Evolutionary conservation across 257 asterid genomes (phyloP), one percentile per base, ranked within the genome.

Genomic region (Catharanthus roseus): DNA sequence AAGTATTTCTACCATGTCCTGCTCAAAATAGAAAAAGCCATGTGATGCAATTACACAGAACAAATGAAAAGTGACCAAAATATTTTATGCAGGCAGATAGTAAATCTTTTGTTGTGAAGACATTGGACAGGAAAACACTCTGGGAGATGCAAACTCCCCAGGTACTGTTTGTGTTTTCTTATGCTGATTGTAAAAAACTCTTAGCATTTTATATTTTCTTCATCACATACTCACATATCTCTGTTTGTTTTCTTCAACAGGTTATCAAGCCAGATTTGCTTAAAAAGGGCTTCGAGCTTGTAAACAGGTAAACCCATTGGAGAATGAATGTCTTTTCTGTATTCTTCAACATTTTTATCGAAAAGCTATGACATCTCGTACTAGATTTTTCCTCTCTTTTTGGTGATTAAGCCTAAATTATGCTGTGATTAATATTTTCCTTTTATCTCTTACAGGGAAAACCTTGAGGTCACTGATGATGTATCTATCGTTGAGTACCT

Each of bases 101-200:
- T 58, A 91, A 91, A 53, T 88, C 87, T 13, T 93, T 88, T 62
- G 99, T 93, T 69, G 93, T 89, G 54, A 89, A 73, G 77, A 93
- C 99, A 68, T 84, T 93, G 66, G 96, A 93, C 84, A 81, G 99
- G 75, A 89, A 88, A 82, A 91, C 96, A 0, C 90, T 91, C 33
- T 93, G 99, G 99, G 99, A 93, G 82, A 93, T 93, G 97, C 99
- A 93, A 76, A 93, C 99, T 29, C 99, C 99, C 29, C 99, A 93
- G 97, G 99, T 93, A 62, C 69, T 71, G 63, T 38, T n/a, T n/a
- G n/a, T 31, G 28, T 1, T 6, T 18, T 6, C 0, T 31, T 36
- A 10, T 50, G 23, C 45, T 41, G 7, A 7, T 56, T 6, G 28
- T 41, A 15, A 56, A n/a, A 42, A 42, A 2, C 10, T 6, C 7